Evolutionary conservation across 345 rosid genomes (phyloP).

Genomic region (Aquilaria malaccensis): DNA sequence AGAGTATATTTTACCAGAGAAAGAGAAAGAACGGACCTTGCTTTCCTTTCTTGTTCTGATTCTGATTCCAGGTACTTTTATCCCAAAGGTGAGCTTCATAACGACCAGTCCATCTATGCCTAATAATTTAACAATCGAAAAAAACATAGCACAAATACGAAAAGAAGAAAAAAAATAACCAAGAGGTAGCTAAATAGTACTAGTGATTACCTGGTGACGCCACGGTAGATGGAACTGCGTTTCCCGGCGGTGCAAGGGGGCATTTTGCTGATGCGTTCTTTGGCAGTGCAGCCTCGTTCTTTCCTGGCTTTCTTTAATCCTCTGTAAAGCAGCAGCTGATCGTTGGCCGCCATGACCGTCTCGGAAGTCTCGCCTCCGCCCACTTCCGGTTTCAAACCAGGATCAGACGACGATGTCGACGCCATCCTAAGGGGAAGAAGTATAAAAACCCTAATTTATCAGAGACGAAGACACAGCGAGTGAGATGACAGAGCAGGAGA

Average conservation of each 20-base stretch:
- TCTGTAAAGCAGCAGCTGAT: slow-evolving; percentile 72
- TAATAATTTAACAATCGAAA: slow-evolving; percentile 12
- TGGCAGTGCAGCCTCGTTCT: slow-evolving; percentile 96
- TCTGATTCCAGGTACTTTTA: slow-evolving; percentile 97
- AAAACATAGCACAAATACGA: no score
- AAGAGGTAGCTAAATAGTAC: no score
- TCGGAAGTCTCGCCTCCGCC: slow-evolving; percentile 55
- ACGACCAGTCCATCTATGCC: slow-evolving; percentile 99
- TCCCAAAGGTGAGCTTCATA: slow-evolving; percentile 99
- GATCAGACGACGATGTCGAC: slow-evolving; percentile 79
- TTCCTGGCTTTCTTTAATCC: slow-evolving; percentile 89
- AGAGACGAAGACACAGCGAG: slow-evolving; percentile 22
- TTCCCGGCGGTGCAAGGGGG: slow-evolving; percentile 97
- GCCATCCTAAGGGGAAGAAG: slow-evolving; percentile 37
- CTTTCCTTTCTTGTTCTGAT: slow-evolving; percentile 98
- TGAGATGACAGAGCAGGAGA: slow-evolving; percentile 13
- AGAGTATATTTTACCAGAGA: background rate
- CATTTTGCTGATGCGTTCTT: slow-evolving; percentile 98
- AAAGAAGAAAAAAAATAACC: no score
- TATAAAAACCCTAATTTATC: slow-evolving; percentile 18
- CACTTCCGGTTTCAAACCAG: slow-evolving; percentile 59
- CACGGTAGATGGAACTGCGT: slow-evolving; percentile 98
- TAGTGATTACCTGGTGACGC: slow-evolving; percentile 74
- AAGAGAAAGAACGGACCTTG: slow-evolving; percentile 53
- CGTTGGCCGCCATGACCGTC: slow-evolving; percentile 66